Conservation (phyloP, 371 early-diverging fungal species). For the Mortierella sp. region DNA sequence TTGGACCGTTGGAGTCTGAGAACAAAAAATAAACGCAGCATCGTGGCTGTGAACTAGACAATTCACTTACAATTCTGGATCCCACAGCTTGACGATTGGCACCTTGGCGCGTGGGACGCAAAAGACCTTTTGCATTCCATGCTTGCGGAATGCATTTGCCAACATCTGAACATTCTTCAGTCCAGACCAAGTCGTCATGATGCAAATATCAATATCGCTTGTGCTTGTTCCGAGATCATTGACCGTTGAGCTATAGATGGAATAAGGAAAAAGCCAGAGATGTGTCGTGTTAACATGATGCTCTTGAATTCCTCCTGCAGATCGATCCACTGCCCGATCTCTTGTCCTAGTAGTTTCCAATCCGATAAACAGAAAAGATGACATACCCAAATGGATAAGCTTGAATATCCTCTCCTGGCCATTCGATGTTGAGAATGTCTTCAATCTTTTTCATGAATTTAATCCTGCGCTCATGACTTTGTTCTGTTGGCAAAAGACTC, state of each 20-base stretch:
- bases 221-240: slow-evolving; percentile 68
- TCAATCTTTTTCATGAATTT: slow-evolving; percentile 47
- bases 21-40: neutral
- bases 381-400: slow-evolving; percentile 60
- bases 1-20: neutral
- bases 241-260: slow-evolving; percentile 65
- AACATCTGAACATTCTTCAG: slow-evolving; percentile 64
- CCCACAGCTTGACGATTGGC: slow-evolving; percentile 75
- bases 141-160: slow-evolving; percentile 62
- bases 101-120: slow-evolving; percentile 75
- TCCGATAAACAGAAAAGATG: neutral
- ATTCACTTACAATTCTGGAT: slow-evolving; percentile 69
- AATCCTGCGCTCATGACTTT: slow-evolving; percentile 51
- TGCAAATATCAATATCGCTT: slow-evolving; percentile 75
- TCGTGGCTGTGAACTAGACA: neutral
- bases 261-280: neutral
- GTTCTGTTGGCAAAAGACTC: slow-evolving; percentile 51
- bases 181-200: slow-evolving; percentile 67
- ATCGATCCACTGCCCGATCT: neutral
- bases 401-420: slow-evolving; percentile 56
- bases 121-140: slow-evolving; percentile 69
- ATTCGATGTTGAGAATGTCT: slow-evolving; percentile 38
- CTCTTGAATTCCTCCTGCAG: neutral
- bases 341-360: no score
- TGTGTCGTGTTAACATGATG: neutral